Evolutionary conservation across 148 eudicot genomes (phyloP), one percentile per base, ranked within the genome.

Genomic region (Heliamphora exappendiculata): DNA sequence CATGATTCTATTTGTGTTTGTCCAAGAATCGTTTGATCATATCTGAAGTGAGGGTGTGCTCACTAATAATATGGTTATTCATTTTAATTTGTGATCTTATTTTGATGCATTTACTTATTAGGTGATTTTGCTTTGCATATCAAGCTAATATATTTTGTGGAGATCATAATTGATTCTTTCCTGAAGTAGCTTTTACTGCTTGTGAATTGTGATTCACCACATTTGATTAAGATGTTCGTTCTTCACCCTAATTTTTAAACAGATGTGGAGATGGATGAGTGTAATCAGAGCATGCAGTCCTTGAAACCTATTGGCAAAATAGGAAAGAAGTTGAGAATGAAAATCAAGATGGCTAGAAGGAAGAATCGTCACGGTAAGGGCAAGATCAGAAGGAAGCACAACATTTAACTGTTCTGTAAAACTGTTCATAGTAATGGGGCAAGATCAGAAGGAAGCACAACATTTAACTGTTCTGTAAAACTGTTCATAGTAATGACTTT

Each of bases 281-380:
- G 76, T 9, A 82, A 62, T 68, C 82, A 83, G 78, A 79, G 55
- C 74, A 50, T 20, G 20, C 85, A 54, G 41, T 73, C 68, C 64
- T 81, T 94, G 59, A 94, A 88, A 83, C 91, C 98, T 67, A 55
- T 72, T n/a, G 82, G 86, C 41, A 80, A 80, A 64, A 81, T 88
- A n/a, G 92, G 96, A 26, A 94, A 88, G 86, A 94, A 86, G 81
- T 50, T 87, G 88, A 94, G 85, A 64, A 94, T 87, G 97, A 94
- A 89, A 79, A 70, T 94, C 62, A 85, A 88, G 84, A 45, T 94
- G 50, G 93, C 81, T 70, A 91, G 86, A 76, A 83, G 80, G 75
- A 88, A 86, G 71, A 70, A 62, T 6, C 85, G 77, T n/a, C n/a
- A n/a, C n/a, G 93, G 93, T 76, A 91, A 91, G 87, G 96, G 94